Evolutionary conservation across 305 asterid genomes (phyloP), one percentile per base, ranked within the genome.

Genomic region (Fraxinus velutina): DNA sequence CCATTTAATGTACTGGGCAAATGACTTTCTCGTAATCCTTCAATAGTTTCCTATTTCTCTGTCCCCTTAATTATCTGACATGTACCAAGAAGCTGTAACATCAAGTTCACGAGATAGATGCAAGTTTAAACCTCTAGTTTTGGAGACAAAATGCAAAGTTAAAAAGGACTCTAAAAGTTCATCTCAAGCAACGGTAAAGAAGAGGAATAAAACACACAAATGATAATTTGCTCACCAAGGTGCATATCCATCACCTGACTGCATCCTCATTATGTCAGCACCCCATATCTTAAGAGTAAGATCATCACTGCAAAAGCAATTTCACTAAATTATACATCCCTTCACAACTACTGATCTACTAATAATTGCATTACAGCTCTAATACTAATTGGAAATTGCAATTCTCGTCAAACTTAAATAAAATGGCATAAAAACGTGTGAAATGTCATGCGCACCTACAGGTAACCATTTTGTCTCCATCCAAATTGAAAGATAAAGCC

Each of bases 191-290:
- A 44, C 24, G 55, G 24, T 13, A 42, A 42, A 19, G 10, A 42
- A 73, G 33, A 80, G 76, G 76, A 74, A 78, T 52, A 66, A 42
- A 79, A 62, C 80, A 76, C 79, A 72, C 70, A 84, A 29, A 30
- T 7, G 12, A 44, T 10, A 24, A 76, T 83, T 73, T 79, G 73
- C 97, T 93, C 85, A 95, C 99, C 98, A 95, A 84, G 92, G 91
- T 37, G 87, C 88, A 80, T 57, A 73, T 32, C 55, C 75, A 73
- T 80, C 82, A 76, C 89, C 84, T 76, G 79, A 79, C 80, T 78
- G 83, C 82, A 81, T 79, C 29, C 27, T 80, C 75, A 8, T 29
- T n/a, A 78, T 24, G 42, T 84, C 87, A 76, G 64, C 80, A 44
- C 83, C 85, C 92, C 92, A 89, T 78, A 89, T 83, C 83, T 87